Percentiles rank a stretch among this genome's conserved stretches.
Conservation (phyloP, 208 protist species). For the Polymyxa betae region DNA sequence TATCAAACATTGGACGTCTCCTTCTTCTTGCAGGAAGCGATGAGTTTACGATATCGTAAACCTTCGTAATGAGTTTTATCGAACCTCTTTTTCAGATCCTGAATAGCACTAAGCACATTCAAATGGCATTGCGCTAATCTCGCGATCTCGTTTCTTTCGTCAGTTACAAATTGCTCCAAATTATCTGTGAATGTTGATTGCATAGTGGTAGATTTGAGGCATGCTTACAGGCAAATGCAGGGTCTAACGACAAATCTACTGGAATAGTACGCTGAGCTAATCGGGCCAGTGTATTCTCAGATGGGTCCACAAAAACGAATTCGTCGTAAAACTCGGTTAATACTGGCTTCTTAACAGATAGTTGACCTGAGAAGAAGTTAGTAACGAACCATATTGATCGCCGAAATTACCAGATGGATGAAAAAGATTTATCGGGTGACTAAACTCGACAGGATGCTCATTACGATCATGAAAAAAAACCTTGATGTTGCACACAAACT, state of each 20-base stretch:
- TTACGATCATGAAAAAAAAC: conserved; percentile 25
- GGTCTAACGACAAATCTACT: background rate
- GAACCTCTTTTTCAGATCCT: conserved; percentile 33
- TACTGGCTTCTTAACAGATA: conserved; percentile 27
- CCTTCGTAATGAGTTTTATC: conserved; percentile 46
- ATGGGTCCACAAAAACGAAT: conserved; percentile 26
- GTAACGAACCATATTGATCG: no score
- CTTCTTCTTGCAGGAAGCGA: conserved; percentile 45
- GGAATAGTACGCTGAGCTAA: background rate
- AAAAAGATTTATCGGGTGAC: conserved; percentile 20
- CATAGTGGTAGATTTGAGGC: background rate
- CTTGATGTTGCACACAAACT: background rate
- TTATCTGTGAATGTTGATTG: conserved; percentile 1
- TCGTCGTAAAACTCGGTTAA: conserved; percentile 52
- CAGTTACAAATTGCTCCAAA: conserved; percentile 18
- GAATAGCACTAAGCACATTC: conserved; percentile 29
- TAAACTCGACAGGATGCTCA: background rate
- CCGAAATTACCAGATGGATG: background rate
- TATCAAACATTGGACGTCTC: no score
- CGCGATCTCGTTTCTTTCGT: conserved; percentile 51
- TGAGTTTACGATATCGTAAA: conserved; percentile 41
- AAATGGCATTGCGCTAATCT: background rate
- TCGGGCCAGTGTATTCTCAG: background rate
- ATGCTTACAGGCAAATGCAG: background rate
- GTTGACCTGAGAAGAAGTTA: background rate